phyloP scores from a whole-genome alignment of 306 rosid species.

The Inga oerstediana region DNA sequence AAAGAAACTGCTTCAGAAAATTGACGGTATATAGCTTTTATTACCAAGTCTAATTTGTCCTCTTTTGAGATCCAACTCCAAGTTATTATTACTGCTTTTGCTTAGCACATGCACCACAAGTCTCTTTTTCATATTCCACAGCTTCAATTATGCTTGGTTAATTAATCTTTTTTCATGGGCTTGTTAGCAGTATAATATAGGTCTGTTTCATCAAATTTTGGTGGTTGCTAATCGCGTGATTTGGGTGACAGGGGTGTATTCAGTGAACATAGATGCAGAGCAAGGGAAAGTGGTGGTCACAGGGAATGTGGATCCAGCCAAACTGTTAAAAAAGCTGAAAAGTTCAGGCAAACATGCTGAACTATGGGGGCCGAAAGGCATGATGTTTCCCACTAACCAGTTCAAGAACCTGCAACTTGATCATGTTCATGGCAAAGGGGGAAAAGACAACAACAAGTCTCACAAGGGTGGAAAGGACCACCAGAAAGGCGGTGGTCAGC shows the following conservation, averaged over 20 bases:
- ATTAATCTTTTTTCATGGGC: not conserved
- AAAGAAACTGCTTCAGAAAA: slow-evolving; percentile 79
- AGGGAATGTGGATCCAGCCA: slow-evolving; percentile 65
- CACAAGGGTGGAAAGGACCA: slow-evolving; percentile 53
- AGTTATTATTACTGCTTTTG: not conserved
- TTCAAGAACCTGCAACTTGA: slow-evolving; percentile 63
- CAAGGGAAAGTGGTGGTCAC: slow-evolving; percentile 61
- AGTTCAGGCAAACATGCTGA: slow-evolving; percentile 72
- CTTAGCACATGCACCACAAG: not conserved
- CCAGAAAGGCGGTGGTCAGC: slow-evolving; percentile 48
- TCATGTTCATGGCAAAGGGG: slow-evolving; percentile 44
- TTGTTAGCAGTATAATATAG: not conserved
- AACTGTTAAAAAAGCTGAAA: slow-evolving; percentile 57
- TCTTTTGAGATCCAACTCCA: not conserved
- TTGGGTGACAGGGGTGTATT: slow-evolving; percentile 53
- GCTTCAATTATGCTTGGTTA: not conserved
- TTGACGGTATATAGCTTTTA: slow-evolving; percentile 60
- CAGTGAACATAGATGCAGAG: slow-evolving; percentile 54
- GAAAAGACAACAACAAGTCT: slow-evolving; percentile 50
- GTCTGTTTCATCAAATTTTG: not conserved
- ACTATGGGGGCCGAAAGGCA: slow-evolving; percentile 60
- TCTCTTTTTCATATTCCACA: not conserved
- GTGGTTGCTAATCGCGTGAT: not conserved
- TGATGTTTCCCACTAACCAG: slow-evolving; percentile 53
- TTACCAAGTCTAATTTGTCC: not conserved